Base-by-base conservation (phyloP, 139 green algal genomes). In the Raphidocelis subcapitata region DNA sequence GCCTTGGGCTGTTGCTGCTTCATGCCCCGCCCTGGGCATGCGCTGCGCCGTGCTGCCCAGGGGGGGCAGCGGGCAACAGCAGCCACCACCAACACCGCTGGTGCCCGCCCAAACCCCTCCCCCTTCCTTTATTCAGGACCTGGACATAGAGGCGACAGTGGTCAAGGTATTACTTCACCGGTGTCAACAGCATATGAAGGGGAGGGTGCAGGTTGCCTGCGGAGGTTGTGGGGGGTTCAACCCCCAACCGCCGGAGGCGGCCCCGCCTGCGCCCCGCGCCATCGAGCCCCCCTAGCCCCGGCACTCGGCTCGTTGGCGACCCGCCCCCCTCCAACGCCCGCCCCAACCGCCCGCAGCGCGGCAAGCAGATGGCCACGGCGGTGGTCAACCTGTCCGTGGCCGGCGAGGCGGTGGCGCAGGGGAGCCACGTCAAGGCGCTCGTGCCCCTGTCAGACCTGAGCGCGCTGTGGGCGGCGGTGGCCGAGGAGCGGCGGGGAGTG, bases 331-430 rank as follows among this genome's bases (percentile, higher is more conserved):
- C n/a, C n/a, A n/a, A n/a, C n/a, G n/a, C 41, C 41, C 41, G 8
- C 41, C 41, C 12, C 8, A 49, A 8, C 41, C 41, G 12, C 8
- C 8, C 41, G 12, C 41, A 49, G 41, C 8, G 8, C 12, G 69
- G 69, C 26, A 60, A 47, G 21, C 55, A 75, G 23, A 32, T 75
- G 15, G 69, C 16, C 29, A 75, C 41, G 1, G 31, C 65, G 5
- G 69, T 67, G 21, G 69, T 75, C 37, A 1, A 3, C 1, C 57
- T 75, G 12, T 28, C 10, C 3, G 31, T 2, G 5, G 2, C 16
- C 8, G 57, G 57, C 21, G 28, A 5, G 28, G 5, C 37, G n/a
- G 28, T 65, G 4, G 57, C 29, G 18, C 28, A 28, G 24, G 54
- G 54, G 12, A 61, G 10, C 24, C 54, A 61, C 54, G 54, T 61